Evolutionary conservation across 306 rosid genomes (phyloP).

Genomic region (Benincasa hispida): DNA sequence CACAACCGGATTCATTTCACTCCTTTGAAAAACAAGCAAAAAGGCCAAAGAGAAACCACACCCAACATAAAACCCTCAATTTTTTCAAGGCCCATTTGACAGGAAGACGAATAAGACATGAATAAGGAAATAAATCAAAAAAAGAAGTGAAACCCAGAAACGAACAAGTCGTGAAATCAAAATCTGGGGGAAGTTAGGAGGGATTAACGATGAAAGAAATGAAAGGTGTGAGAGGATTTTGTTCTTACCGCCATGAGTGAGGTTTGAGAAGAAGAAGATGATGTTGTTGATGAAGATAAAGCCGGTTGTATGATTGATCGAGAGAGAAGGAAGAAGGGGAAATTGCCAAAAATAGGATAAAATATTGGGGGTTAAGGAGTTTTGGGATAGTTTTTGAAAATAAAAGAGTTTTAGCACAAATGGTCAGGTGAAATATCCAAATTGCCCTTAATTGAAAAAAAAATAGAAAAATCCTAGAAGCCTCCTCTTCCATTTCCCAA

Average conservation of each 20-base stretch:
- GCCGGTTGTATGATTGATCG: background rate
- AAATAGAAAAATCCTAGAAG: no score
- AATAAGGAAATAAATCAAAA: no score
- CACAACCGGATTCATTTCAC: background rate
- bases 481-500: no score
- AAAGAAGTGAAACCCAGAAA: background rate
- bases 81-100: background rate
- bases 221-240: no score
- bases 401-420: no score
- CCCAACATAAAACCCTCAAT: background rate
- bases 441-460: no score
- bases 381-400: no score
- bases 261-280: background rate
- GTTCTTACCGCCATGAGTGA: conserved; percentile 13
- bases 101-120: background rate
- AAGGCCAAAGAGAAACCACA: background rate
- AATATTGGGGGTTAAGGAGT: no score
- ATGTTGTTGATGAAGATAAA: background rate
- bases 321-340: background rate
- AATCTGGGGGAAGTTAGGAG: background rate
- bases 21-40: no score
- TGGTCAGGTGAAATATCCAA: no score
- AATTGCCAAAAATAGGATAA: no score
- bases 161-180: background rate
- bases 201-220: background rate